Percentiles rank a stretch among this genome's conserved stretches.
Conservation (phyloP, 805 yeast genomes). For the Wickerhamomyces pijperi region DNA sequence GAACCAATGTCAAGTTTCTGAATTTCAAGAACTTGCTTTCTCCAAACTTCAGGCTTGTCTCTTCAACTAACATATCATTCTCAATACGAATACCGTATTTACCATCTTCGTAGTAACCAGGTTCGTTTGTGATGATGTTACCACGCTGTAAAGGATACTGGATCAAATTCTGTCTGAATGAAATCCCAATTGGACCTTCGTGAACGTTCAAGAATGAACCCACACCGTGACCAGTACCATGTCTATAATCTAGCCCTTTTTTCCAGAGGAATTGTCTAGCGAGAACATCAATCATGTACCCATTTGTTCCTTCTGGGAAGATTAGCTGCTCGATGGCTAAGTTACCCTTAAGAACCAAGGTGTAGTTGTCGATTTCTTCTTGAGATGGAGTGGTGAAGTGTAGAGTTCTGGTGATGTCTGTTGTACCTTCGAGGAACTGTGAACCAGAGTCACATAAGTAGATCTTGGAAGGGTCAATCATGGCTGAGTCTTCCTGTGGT, state of each 20-base stretch:
- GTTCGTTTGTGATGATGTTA: slow-evolving; percentile 80
- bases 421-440: slow-evolving; percentile 88
- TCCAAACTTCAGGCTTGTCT: slow-evolving; percentile 33
- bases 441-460: slow-evolving; percentile 86
- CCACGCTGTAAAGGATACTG: slow-evolving; percentile 52
- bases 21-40: slow-evolving; percentile 54
- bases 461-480: slow-evolving; percentile 55
- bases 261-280: slow-evolving; percentile 80
- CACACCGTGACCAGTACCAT: slow-evolving; percentile 98
- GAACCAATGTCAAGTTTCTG: slow-evolving; percentile 78
- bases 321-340: slow-evolving; percentile 71
- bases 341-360: slow-evolving; percentile 87
- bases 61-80: slow-evolving; percentile 56
- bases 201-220: slow-evolving; percentile 88
- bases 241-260: slow-evolving; percentile 76
- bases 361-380: slow-evolving; percentile 58
- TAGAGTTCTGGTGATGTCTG: slow-evolving; percentile 86
- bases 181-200: slow-evolving; percentile 87
- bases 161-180: slow-evolving; percentile 34
- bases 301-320: slow-evolving; percentile 70
- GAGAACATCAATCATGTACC: slow-evolving; percentile 64
- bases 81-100: slow-evolving; percentile 85
- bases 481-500: slow-evolving; percentile 39
- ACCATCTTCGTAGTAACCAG: slow-evolving; percentile 89
- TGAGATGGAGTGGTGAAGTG: slow-evolving; percentile 49